phyloP scores from a whole-genome alignment of 208 protist genomes.

The Endotrypanum monterogeii region DNA sequence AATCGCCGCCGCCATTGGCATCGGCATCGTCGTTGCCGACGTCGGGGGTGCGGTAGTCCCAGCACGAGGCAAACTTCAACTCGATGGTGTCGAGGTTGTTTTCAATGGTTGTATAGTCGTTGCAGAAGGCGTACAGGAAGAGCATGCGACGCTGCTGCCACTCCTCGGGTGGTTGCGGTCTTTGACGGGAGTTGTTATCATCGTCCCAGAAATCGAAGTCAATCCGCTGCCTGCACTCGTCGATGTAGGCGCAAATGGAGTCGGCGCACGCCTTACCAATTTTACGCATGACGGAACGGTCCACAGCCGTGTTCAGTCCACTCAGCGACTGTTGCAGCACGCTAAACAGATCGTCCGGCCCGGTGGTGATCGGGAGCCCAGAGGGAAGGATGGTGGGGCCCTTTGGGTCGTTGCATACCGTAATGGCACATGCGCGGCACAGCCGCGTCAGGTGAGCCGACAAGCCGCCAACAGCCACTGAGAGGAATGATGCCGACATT shows the following conservation, averaged over 20 bases:
- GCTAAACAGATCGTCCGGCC: slow-evolving; percentile 86
- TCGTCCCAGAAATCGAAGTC: slow-evolving; percentile 90
- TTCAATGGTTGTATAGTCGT: slow-evolving; percentile 86
- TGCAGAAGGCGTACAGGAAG: slow-evolving; percentile 87
- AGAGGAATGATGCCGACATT: slow-evolving; percentile 73
- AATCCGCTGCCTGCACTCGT: slow-evolving; percentile 72
- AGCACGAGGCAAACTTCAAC: slow-evolving; percentile 82
- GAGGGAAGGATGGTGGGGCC: slow-evolving; percentile 56
- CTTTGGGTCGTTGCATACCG: slow-evolving; percentile 54
- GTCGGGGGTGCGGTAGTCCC: slow-evolving; percentile 42
- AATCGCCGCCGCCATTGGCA: slow-evolving; percentile 9
- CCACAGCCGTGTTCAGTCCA: slow-evolving; percentile 68
- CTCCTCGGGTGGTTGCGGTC: slow-evolving; percentile 40
- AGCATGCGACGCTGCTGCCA: slow-evolving; percentile 78
- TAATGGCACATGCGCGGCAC: slow-evolving; percentile 76
- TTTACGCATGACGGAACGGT: slow-evolving; percentile 71
- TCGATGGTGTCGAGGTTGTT: slow-evolving; percentile 88
- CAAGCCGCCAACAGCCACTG: slow-evolving; percentile 69
- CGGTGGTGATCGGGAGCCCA: slow-evolving; percentile 74
- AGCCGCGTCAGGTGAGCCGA: slow-evolving; percentile 75
- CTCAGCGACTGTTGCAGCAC: slow-evolving; percentile 84
- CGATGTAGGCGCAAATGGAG: slow-evolving; percentile 75
- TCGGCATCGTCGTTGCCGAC: slow-evolving; percentile 2
- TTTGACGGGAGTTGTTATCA: slow-evolving; percentile 39
- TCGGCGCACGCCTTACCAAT: slow-evolving; percentile 79